These are phyloP conservation scores for Colletotrichum acutatum DNA, from an alignment of 2,329 filamentous ascomycete species.

Conservation along the genomic window DNA sequence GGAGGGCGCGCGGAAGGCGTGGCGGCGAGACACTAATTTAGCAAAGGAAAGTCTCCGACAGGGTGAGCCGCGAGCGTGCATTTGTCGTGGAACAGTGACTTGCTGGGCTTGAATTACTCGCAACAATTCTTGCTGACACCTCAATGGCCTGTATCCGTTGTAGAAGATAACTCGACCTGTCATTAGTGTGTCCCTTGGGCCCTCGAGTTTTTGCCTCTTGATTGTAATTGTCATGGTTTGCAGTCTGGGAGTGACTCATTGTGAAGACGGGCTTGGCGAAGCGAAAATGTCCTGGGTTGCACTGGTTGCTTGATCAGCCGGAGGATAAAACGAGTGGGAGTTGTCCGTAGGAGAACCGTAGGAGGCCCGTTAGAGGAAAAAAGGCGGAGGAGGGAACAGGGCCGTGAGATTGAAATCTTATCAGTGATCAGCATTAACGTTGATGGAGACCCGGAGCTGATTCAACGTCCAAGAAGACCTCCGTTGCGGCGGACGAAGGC, in stretches of 20 bases:
- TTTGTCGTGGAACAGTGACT: neutral
- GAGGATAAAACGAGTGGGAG: neutral
- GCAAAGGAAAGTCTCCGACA: conserved; percentile 11
- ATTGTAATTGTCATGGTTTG: neutral
- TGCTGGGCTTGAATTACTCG: neutral
- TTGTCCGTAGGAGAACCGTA: neutral
- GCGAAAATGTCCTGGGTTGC: neutral
- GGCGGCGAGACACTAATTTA: neutral
- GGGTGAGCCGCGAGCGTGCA: neutral
- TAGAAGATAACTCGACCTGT: neutral
- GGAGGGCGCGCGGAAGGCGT: conserved; percentile 17
- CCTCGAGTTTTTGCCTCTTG: neutral
- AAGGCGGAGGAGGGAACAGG: neutral
- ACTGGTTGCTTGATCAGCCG: conserved; percentile 20
- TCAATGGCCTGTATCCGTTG: neutral
- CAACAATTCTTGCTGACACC: neutral
- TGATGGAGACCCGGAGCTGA: neutral
- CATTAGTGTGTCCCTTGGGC: neutral
- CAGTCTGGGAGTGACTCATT: neutral
- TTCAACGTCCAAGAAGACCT: neutral
- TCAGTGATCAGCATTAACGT: neutral
- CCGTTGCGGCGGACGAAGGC: conserved; percentile 25
- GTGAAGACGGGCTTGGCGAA: conserved; percentile 17
- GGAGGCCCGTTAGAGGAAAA: neutral
- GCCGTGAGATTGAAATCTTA: neutral